Conservation (phyloP, 2,329 filamentous ascomycete species). For the Lecanosticta acicola region DNA sequence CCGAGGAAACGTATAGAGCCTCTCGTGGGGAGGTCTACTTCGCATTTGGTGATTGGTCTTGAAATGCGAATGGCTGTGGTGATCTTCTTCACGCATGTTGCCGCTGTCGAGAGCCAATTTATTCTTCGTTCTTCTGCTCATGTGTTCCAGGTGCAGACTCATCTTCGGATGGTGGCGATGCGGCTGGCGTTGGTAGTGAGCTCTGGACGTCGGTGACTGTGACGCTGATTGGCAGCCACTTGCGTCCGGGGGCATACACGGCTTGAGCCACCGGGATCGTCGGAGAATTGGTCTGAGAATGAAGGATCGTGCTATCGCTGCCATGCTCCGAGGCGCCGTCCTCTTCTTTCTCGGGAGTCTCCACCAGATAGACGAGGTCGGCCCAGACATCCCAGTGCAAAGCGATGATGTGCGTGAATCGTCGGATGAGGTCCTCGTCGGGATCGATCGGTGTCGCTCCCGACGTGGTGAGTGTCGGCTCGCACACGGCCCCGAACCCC, state of each 20-base stretch:
- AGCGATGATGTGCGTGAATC: slow-evolving; percentile 75
- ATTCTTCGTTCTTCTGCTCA: slow-evolving; percentile 3
- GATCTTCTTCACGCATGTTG: slow-evolving; percentile 7
- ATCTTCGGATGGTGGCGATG: slow-evolving; percentile 11
- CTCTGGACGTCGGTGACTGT: slow-evolving; percentile 26
- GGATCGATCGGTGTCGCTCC: slow-evolving; percentile 21
- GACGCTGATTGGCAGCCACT: slow-evolving; percentile 28
- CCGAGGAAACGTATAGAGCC: too few species aligned
- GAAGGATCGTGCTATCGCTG: slow-evolving; percentile 17
- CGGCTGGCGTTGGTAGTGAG: slow-evolving; percentile 19
- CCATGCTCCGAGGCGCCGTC: slow-evolving; percentile 19
- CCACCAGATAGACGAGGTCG: slow-evolving; percentile 59
- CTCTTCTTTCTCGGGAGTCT: slow-evolving; percentile 14
- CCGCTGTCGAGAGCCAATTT: slow-evolving; percentile 4
- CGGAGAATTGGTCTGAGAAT: slow-evolving; percentile 16
- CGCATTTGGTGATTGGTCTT: too few species aligned
- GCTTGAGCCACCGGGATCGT: slow-evolving; percentile 28
- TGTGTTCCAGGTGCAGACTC: neutral
- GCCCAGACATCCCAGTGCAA: slow-evolving; percentile 90
- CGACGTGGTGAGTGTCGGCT: slow-evolving; percentile 12
- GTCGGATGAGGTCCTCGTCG: slow-evolving; percentile 60
- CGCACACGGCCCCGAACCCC: slow-evolving; percentile 26
- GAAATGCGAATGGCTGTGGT: too few species aligned
- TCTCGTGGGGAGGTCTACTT: too few species aligned
- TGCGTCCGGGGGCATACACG: slow-evolving; percentile 26